Evolutionary conservation across 139 green algal species (phyloP), one percentile per base, ranked within the genome.

Genomic region (Auxenochlorella pyrenoidosa): DNA sequence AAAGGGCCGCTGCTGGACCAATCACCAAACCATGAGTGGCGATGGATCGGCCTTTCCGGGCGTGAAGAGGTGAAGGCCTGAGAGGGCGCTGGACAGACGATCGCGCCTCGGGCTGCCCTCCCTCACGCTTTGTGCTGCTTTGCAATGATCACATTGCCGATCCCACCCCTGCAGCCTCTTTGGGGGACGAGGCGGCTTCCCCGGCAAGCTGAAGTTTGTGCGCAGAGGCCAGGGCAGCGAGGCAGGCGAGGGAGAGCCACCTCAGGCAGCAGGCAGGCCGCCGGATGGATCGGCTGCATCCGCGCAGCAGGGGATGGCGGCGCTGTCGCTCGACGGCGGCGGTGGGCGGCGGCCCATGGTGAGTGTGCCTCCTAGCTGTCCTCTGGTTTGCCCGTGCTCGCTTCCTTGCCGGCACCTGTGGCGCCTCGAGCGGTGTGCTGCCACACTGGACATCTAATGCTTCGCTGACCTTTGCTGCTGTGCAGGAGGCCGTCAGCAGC

Each of bases 181-280:
- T 21, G 22, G 36, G 12, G 44, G 86, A 0, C 24, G 71, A 26
- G 63, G 78, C 10, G 70, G 81, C 44, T 88, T 90, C 51, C 87
- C 87, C 18, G 87, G 87, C 44, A 83, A 76, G 34, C 32, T 90
- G 44, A 84, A 84, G 38, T 73, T 88, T n/a, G 59, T 41, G 38
- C 87, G 80, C 71, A 66, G 70, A 34, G 63, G 44, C 43, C 60
- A 30, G 63, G 63, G 22, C 60, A 71, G 54, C 51, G 78, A 83
- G 22, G 78, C 51, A 19, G 80, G 36, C 15, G 28, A 58, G 60
- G 75, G 43, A 10, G 75, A 21, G 28, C 40, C 43, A 41, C 36
- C 70, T 38, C 80, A 76, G 16, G 63, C 63, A 65, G 32, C 59
- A 4, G 30, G 34, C 65, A 85, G 40, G n/a, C 16, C 63, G 13